Evolutionary conservation across 2,329 filamentous ascomycete species (phyloP), one percentile per base, ranked within the genome.

Genomic region (Pseudogymnoascus sp.): DNA sequence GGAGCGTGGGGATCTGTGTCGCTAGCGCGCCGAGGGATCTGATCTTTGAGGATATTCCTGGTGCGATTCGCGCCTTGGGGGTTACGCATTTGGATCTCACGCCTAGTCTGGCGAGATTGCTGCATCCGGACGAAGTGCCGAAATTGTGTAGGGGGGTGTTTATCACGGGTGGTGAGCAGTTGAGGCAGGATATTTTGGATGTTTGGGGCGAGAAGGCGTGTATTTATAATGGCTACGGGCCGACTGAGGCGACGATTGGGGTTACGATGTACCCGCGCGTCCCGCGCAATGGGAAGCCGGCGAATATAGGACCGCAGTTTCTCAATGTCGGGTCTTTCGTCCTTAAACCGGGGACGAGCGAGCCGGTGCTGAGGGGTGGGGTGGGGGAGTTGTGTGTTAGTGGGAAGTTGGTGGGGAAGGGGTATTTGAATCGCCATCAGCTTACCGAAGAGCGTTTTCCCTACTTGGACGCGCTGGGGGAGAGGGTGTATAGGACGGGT

Each of bases 81-180:
- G 93, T 97, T 65, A 96, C 92, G 0, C 92, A 97, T 70, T 91
- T 97, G 61, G 92, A 97, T 72, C 78, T 97, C 2, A 97, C 92
- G 0, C 93, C 92, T 0, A 96, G 90, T 72, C 78, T 97, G 13
- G 92, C 92, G 2, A 82, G 89, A 5, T 78, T 96, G 8, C 75
- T 94, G 0, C 86, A 87, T 63, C 93, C 92, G 0, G 81, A 89
- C 33, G 88, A 95, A 45, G 89, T 93, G 0, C 92, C 92, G 1
- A 87, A 82, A 29, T 77, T 97, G 1, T 90, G 88, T 66, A 82
- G 82, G 55, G 92, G 93, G 2, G 89, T 96, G 0, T 97, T 97
- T 72, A 96, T 97, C 66, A 96, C 92, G 0, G 92, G 93, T 6
- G 92, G 92, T 2, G 92, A 97, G 72, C 86, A 89, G 60, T 77